A percentile compares a stretch with the other conserved stretches of the same genome.
phyloP scores from a whole-genome alignment of 1,284 basidiomycete genomes.

The Ceratobasidium sp. region DNA sequence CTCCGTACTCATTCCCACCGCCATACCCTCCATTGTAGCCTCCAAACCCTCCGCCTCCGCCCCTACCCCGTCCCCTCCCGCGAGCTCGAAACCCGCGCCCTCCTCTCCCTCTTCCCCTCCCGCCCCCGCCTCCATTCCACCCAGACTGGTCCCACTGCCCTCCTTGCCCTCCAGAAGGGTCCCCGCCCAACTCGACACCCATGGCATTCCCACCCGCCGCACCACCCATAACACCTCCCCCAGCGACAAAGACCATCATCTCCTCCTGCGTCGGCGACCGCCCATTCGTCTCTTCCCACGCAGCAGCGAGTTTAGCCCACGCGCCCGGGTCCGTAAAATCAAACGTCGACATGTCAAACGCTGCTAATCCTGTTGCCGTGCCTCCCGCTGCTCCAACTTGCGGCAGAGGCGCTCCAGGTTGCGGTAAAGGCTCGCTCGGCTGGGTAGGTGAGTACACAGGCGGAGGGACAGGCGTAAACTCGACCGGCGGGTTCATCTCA shows the following conservation, averaged over 20 bases:
- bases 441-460: background rate
- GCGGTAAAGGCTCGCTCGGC: background rate
- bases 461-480: too few relatives aligned
- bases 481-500: too few relatives aligned
- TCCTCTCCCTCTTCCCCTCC: conserved; percentile 59
- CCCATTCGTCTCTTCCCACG: conserved; percentile 42
- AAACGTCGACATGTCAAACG: conserved; percentile 37
- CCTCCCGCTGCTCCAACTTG: too few relatives aligned
- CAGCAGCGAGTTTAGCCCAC: conserved; percentile 40
- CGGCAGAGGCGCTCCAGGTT: background rate
- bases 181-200: conserved; percentile 51
- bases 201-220: conserved; percentile 7
- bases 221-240: conserved; percentile 17
- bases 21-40: conserved; percentile 43
- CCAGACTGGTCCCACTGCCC: conserved; percentile 45
- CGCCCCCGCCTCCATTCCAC: conserved; percentile 19
- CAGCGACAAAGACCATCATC: conserved; percentile 44
- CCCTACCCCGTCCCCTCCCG: conserved; percentile 37
- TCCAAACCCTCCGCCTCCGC: conserved; percentile 8
- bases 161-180: conserved; percentile 62
- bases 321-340: conserved; percentile 39
- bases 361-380: conserved; percentile 33
- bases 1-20: background rate
- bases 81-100: conserved; percentile 52
- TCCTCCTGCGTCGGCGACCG: conserved; percentile 42